phyloP scores from a whole-genome alignment of 2,329 filamentous ascomycete genomes.

The Nectriaceae sp. region DNA sequence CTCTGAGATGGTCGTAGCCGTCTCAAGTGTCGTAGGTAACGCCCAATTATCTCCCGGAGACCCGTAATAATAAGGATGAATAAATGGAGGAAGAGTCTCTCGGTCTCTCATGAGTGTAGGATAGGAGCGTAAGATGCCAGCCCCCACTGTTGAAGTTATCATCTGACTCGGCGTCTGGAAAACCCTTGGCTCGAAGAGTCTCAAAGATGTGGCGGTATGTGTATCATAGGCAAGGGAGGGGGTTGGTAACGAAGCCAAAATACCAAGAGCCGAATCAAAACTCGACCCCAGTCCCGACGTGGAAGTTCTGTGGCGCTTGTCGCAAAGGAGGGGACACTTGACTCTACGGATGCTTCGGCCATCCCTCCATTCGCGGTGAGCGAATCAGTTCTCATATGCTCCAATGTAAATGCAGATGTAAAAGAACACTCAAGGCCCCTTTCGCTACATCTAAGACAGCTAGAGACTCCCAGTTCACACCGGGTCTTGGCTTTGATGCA shows the following conservation, averaged over 20 bases:
- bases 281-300: neutral
- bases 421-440: neutral
- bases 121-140: constrained; percentile 4
- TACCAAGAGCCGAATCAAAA: neutral
- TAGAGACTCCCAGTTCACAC: neutral
- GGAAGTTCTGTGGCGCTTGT: neutral
- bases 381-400: neutral
- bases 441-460: neutral
- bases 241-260: neutral
- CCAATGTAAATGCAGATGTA: neutral
- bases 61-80: constrained; percentile 3
- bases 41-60: neutral
- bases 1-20: neutral
- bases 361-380: neutral
- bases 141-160: constrained; percentile 4
- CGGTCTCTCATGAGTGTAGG: neutral
- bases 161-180: constrained; percentile 1
- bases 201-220: neutral
- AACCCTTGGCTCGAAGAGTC: constrained; percentile 1
- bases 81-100: constrained; percentile 2
- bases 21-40: neutral
- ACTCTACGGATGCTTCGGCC: neutral
- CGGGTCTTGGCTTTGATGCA: constrained; percentile 1
- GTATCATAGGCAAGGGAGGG: neutral
- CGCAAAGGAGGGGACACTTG: neutral